phyloP scores from a whole-genome alignment of 1,139 yeast genomes.

The Saccharomyces hybrid region DNA sequence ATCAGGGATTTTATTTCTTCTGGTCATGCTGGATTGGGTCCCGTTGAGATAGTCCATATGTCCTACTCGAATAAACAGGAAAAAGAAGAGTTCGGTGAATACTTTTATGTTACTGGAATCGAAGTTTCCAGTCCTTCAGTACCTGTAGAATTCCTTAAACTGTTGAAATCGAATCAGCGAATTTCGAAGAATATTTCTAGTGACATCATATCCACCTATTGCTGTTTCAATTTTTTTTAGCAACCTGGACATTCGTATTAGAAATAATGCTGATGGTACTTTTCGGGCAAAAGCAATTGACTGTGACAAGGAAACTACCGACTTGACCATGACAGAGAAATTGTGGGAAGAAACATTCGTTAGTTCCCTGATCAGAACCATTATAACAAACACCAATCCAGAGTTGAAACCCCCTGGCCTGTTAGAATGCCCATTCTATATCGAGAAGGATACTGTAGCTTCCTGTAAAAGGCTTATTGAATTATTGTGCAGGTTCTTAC shows the following conservation, averaged over 20 bases:
- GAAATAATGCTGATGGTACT: constrained; percentile 51
- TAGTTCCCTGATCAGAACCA: constrained; percentile 62
- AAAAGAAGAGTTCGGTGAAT: constrained; percentile 38
- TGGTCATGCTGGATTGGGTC: constrained; percentile 48
- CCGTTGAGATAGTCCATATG: constrained; percentile 81
- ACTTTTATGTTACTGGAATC: constrained; percentile 47
- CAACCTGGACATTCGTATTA: constrained; percentile 60
- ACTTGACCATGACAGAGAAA: constrained; percentile 30
- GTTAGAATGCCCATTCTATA: constrained; percentile 40
- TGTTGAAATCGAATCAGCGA: constrained; percentile 46
- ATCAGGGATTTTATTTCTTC: constrained; percentile 14
- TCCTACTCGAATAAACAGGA: constrained; percentile 36
- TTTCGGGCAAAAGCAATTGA: constrained; percentile 35
- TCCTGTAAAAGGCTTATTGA: constrained; percentile 49
- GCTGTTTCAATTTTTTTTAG: constrained; percentile 63
- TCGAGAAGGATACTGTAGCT: constrained; percentile 33
- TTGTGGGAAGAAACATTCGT: constrained; percentile 79
- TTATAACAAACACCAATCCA: constrained; percentile 60
- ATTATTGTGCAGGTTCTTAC: constrained; percentile 56
- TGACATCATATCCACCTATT: constrained; percentile 47
- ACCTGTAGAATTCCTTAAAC: constrained; percentile 68
- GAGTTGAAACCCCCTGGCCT: constrained; percentile 54
- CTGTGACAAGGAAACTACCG: constrained; percentile 21
- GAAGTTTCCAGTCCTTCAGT: constrained; percentile 54
- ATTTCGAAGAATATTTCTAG: constrained; percentile 10